A percentile compares a stretch with the other conserved stretches of the same genome.
phyloP scores from a whole-genome alignment of 1,284 basidiomycete genomes.

The Moniliella sp. region DNA sequence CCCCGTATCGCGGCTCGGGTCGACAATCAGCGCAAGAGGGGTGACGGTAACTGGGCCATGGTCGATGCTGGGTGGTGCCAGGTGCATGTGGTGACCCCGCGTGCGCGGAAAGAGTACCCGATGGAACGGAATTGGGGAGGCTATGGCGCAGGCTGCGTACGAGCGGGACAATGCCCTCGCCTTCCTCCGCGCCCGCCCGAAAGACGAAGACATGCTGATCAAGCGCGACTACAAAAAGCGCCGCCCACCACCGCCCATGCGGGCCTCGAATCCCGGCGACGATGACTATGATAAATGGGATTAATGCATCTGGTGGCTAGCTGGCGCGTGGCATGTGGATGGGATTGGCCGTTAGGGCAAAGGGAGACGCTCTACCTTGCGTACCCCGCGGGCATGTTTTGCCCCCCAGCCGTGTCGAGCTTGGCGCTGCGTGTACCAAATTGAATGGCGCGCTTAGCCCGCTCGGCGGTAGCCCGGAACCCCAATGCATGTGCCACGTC shows the following conservation, averaged over 20 bases:
- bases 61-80: constrained; percentile 33
- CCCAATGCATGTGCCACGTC: constrained; percentile 9
- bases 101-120: background rate
- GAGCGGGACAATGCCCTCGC: too few relatives aligned
- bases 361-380: too few relatives aligned
- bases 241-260: background rate
- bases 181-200: too few relatives aligned
- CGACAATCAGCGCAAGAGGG: constrained; percentile 1
- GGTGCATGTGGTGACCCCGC: constrained; percentile 27
- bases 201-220: too few relatives aligned
- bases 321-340: too few relatives aligned
- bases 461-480: constrained; percentile 40
- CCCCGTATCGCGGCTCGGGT: background rate
- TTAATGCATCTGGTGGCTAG: too few relatives aligned
- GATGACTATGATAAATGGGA: too few relatives aligned
- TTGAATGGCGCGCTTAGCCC: constrained; percentile 81
- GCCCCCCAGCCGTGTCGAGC: constrained; percentile 45
- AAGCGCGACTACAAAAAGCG: background rate
- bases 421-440: constrained; percentile 76
- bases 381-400: too few relatives aligned
- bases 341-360: too few relatives aligned
- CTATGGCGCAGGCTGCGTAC: too few relatives aligned
- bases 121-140: background rate
- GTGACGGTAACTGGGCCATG: constrained; percentile 29
- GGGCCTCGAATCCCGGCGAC: too few relatives aligned